These are phyloP conservation scores for Dicorynia guianensis DNA, from an alignment of 306 rosid species.

Conservation along the genomic window DNA sequence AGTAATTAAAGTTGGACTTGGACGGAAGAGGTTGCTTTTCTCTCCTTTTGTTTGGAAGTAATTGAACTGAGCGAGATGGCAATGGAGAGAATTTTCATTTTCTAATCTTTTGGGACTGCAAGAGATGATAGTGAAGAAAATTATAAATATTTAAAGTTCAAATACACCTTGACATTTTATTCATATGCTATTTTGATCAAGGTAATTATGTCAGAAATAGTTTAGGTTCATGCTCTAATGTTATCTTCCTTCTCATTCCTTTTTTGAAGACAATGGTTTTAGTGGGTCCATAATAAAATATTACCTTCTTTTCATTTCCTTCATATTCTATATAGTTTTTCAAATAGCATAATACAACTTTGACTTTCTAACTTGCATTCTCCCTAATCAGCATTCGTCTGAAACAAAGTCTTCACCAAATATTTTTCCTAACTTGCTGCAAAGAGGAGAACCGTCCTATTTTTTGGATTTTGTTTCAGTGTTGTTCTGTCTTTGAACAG, in stretches of 20 bases:
- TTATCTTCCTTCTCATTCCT: neutral
- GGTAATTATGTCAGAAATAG: neutral
- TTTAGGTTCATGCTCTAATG: neutral
- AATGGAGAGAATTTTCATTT: too few species aligned
- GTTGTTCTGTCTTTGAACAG: slow-evolving; percentile 38
- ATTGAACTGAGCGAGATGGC: too few species aligned
- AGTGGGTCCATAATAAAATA: neutral
- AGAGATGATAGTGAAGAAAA: too few species aligned
- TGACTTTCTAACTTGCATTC: neutral
- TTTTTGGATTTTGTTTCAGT: neutral
- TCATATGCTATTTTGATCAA: too few species aligned
- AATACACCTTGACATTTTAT: too few species aligned
- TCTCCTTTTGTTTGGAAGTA: too few species aligned
- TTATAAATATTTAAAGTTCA: too few species aligned
- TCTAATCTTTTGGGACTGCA: too few species aligned
- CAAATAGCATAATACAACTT: neutral
- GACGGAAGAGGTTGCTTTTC: too few species aligned
- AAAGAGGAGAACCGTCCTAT: neutral
- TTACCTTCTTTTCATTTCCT: neutral
- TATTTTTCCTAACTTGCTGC: neutral
- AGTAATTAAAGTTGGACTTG: too few species aligned
- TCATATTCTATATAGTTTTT: neutral
- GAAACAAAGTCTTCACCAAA: neutral
- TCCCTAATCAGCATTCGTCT: neutral
- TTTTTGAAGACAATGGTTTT: neutral